phyloP scores from a whole-genome alignment of 2,329 filamentous ascomycete genomes.

The Madurella mycetomatis region DNA sequence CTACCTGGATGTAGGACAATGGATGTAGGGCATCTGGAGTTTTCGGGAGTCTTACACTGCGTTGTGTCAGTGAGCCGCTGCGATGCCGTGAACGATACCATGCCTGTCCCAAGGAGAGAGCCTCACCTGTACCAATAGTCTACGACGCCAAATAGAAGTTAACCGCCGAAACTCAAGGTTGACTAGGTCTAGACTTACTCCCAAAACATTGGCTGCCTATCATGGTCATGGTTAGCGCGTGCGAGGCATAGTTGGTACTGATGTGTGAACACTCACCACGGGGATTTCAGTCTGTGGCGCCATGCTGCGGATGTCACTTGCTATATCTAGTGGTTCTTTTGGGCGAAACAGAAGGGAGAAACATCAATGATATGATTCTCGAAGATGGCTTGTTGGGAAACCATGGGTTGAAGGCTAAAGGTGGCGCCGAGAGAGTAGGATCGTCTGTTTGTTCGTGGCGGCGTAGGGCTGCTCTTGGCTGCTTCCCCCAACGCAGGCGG shows the following conservation, averaged over 20 bases:
- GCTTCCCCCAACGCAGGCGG: not conserved
- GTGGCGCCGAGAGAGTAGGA: not conserved
- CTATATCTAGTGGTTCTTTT: no score
- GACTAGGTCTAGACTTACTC: constrained; percentile 31
- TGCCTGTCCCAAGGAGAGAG: not conserved
- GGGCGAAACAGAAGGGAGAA: not conserved
- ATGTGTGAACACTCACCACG: constrained; percentile 22
- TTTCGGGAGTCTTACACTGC: constrained; percentile 7
- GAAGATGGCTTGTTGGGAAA: not conserved
- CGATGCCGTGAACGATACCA: not conserved
- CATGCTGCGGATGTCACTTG: constrained; percentile 18
- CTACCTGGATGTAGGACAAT: not conserved
- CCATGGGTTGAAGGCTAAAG: not conserved
- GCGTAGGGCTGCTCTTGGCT: not conserved
- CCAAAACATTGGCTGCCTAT: constrained; percentile 37
- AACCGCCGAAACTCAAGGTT: not conserved
- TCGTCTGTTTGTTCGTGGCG: not conserved
- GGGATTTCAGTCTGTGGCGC: constrained; percentile 30
- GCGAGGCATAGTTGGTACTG: not conserved
- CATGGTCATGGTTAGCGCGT: not conserved
- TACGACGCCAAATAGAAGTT: constrained; percentile 1
- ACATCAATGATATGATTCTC: not conserved
- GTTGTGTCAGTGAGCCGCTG: not conserved
- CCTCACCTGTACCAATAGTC: constrained; percentile 32
- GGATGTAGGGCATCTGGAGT: not conserved